These are phyloP conservation scores for Pseudonitzschia delicatissima DNA, from an alignment of 108 stramenopile species.

Conservation along the genomic window DNA sequence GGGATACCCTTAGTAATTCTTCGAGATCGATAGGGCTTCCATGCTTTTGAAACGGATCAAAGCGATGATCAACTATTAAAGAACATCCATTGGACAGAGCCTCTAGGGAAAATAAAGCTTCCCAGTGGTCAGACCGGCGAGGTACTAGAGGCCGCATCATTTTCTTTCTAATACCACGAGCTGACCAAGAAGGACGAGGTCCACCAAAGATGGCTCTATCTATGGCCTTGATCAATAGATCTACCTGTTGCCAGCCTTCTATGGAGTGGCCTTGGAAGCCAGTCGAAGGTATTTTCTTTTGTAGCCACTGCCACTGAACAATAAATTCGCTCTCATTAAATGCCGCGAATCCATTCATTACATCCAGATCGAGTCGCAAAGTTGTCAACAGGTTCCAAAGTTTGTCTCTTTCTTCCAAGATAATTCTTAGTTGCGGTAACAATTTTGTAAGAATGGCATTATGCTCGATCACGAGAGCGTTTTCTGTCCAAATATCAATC, in stretches of 20 bases:
- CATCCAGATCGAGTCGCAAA: conserved; percentile 10
- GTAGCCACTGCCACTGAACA: conserved; percentile 78
- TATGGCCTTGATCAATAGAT: conserved; percentile 39
- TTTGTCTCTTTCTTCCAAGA: conserved; percentile 53
- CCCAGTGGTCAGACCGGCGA: conserved; percentile 44
- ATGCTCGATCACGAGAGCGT: background rate
- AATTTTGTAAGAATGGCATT: background rate
- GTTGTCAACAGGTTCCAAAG: conserved; percentile 57
- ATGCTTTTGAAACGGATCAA: conserved; percentile 25
- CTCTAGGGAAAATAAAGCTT: conserved; percentile 39
- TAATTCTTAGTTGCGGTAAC: background rate
- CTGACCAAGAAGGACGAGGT: conserved; percentile 34
- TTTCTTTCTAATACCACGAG: conserved; percentile 37
- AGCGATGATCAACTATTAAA: conserved; percentile 32
- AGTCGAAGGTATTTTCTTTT: conserved; percentile 26
- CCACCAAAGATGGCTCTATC: conserved; percentile 51
- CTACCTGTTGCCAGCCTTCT: conserved; percentile 20
- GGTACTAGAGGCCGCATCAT: conserved; percentile 71
- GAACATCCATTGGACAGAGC: conserved; percentile 36
- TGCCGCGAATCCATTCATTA: conserved; percentile 25
- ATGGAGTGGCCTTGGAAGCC: background rate
- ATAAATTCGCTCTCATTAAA: conserved; percentile 67
- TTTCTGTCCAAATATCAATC: conserved; percentile 39
- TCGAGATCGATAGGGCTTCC: conserved; percentile 34
- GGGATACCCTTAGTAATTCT: conserved; percentile 39